Evolutionary conservation across 345 rosid genomes (phyloP).

Genomic region (Eucalyptus curtisii): DNA sequence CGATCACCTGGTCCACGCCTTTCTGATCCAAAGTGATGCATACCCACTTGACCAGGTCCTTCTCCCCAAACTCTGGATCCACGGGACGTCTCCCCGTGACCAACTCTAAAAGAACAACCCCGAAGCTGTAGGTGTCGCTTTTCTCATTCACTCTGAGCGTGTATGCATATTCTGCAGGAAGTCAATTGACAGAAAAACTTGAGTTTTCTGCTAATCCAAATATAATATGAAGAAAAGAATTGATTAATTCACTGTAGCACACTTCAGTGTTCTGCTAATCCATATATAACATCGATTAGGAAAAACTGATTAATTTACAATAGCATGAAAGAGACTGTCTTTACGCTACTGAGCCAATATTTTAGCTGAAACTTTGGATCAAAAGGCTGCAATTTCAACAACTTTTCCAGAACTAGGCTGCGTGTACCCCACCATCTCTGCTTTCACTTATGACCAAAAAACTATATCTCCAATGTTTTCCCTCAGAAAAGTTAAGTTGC

Average conservation of each 20-base stretch:
- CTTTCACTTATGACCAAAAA: not conserved
- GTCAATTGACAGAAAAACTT: not conserved
- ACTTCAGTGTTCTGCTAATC: not conserved
- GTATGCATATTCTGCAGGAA: slow-evolving; percentile 83
- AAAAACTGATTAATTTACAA: not conserved
- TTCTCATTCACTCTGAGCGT: slow-evolving; percentile 97
- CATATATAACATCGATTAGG: not conserved
- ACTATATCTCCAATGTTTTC: not conserved
- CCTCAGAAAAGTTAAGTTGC: not conserved
- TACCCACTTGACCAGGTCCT: slow-evolving; percentile 93
- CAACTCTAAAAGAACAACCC: slow-evolving; percentile 87
- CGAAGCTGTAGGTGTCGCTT: slow-evolving; percentile 98
- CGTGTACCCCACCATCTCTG: not conserved
- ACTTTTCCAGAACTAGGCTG: not conserved
- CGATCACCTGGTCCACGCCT: slow-evolving; percentile 72
- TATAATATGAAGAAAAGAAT: not conserved
- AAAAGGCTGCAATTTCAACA: not conserved
- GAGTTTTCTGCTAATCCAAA: not conserved
- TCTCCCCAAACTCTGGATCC: slow-evolving; percentile 86
- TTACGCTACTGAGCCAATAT: not conserved
- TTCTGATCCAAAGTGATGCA: slow-evolving; percentile 68
- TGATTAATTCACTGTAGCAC: not conserved
- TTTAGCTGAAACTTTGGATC: not conserved
- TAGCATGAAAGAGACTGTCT: not conserved
- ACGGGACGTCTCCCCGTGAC: slow-evolving; percentile 73